Percentiles rank a stretch among this genome's conserved stretches.
Evolutionary conservation across 306 rosid genomes (phyloP).

Genomic region (Morella rubra): DNA sequence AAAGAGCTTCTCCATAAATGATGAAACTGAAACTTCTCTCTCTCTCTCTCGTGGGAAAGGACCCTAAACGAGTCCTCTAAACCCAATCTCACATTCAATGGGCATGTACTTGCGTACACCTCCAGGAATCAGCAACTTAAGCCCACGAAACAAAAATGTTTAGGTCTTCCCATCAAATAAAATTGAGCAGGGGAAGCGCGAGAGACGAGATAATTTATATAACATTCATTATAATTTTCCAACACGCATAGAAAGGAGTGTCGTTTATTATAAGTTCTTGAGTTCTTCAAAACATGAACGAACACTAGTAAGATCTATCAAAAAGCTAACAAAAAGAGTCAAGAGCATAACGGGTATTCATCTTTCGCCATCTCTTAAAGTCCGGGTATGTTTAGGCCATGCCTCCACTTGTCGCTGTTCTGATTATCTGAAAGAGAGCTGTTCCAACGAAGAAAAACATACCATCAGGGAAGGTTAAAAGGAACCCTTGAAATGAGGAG

Average conservation of each 20-base stretch:
- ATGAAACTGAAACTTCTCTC: too few relatives aligned
- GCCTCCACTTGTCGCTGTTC: constrained; percentile 95
- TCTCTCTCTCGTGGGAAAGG: too few relatives aligned
- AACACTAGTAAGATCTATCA: constrained; percentile 41
- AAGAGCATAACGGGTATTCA: not conserved
- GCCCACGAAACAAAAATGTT: too few relatives aligned
- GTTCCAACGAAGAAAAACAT: constrained; percentile 24
- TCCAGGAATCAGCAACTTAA: too few relatives aligned
- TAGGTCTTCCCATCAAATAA: too few relatives aligned
- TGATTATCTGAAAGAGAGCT: constrained; percentile 96
- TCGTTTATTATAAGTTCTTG: constrained; percentile 26
- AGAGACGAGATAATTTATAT: too few relatives aligned
- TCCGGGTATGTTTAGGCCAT: constrained; percentile 55
- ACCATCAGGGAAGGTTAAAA: constrained; percentile 20
- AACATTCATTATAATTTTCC: too few relatives aligned
- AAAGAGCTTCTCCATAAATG: too few relatives aligned
- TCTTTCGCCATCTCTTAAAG: constrained; percentile 25
- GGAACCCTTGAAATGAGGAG: constrained; percentile 19
- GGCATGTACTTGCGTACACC: too few relatives aligned
- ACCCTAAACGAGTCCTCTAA: too few relatives aligned
- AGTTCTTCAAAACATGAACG: constrained; percentile 45
- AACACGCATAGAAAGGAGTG: not conserved
- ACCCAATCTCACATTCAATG: too few relatives aligned
- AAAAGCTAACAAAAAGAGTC: constrained; percentile 30
- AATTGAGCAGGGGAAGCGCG: too few relatives aligned